Base-by-base conservation (phyloP, 2,329 filamentous ascomycete genomes). In the Colletotrichum paranaense region DNA sequence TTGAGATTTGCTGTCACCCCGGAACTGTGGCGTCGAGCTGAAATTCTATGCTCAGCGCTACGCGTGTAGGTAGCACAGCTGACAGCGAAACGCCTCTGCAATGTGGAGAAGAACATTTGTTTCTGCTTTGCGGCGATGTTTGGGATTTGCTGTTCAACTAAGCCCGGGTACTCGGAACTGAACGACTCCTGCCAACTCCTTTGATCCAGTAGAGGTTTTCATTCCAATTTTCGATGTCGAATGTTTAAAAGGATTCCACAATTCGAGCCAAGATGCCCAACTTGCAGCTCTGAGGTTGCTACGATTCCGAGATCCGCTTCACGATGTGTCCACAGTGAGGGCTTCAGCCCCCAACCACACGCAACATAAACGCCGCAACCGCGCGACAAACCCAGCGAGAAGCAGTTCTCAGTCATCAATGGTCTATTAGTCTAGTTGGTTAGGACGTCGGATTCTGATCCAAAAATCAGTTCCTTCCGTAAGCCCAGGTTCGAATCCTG, bases 341-440 rank as follows among this genome's bases (percentile, higher is more conserved):
- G 63, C 35, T 62, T 14, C 46, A 52, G 28, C 68, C 62, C 62
- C 68, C 0, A 5, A 8, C 19, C 6, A 3, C 24, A 38, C 42
- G 24, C 67, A 5, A 70, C 55, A 46, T 60, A 0, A 46, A 1
- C 19, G 35, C 30, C 55, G 24, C 35, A n/a, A 5, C 2, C 2
- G 9, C 2, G 0, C 2, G 1, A 0, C 0, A 0, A 1, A 0
- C 0, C 22, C 12, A 8, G 1, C 3, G 22, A 22, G 5, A 26
- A 59, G 22, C 5, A 28, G 11, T 26, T 28, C 4, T 16, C 4
- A 9, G 1, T 11, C 7, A n/a, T 12, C 1, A n/a, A 1, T 12
- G 63, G 63, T 67, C 63, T 71, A 67, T 71, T 67, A 62, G 46
- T 71, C 68, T 71, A 71, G 68, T 67, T 71, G 68, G 56, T 71